Evolutionary conservation across 1,139 yeast species (phyloP).

Genomic region (Suhomyces bokatorum): DNA sequence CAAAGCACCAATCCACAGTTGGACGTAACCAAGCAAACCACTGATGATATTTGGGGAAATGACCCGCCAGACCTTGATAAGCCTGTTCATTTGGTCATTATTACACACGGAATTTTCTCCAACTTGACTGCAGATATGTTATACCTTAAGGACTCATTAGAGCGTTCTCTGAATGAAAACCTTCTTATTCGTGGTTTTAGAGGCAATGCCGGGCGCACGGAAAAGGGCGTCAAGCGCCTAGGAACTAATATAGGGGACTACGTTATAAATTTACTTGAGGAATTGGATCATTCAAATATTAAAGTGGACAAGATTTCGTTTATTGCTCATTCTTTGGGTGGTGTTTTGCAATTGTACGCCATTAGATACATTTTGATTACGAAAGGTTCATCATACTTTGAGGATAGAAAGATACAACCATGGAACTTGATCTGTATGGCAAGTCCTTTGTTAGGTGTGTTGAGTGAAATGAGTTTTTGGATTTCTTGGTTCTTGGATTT

Average conservation of each 20-base stretch:
- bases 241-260: conserved; percentile 22
- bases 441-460: conserved; percentile 27
- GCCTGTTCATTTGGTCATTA: conserved; percentile 24
- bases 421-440: conserved; percentile 27
- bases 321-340: conserved; percentile 30
- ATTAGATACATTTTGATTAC: conserved; percentile 23
- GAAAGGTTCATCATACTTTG: conserved; percentile 21
- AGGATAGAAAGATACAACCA: conserved; percentile 18
- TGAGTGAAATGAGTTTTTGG: conserved; percentile 27
- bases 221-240: conserved; percentile 24
- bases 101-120: conserved; percentile 28
- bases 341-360: conserved; percentile 27
- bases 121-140: conserved; percentile 30
- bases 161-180: conserved; percentile 17
- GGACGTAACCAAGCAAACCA: conserved; percentile 15
- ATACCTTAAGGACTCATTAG: conserved; percentile 24
- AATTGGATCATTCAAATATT: conserved; percentile 10
- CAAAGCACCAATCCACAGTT: conserved; percentile 15
- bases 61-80: conserved; percentile 15
- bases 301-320: conserved; percentile 22
- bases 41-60: conserved; percentile 24
- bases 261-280: conserved; percentile 17
- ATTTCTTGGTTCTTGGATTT: conserved; percentile 28
- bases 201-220: conserved; percentile 30
- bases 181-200: conserved; percentile 24